Base-by-base conservation (phyloP, 2,329 filamentous ascomycete genomes). In the Esteya vermicola region DNA sequence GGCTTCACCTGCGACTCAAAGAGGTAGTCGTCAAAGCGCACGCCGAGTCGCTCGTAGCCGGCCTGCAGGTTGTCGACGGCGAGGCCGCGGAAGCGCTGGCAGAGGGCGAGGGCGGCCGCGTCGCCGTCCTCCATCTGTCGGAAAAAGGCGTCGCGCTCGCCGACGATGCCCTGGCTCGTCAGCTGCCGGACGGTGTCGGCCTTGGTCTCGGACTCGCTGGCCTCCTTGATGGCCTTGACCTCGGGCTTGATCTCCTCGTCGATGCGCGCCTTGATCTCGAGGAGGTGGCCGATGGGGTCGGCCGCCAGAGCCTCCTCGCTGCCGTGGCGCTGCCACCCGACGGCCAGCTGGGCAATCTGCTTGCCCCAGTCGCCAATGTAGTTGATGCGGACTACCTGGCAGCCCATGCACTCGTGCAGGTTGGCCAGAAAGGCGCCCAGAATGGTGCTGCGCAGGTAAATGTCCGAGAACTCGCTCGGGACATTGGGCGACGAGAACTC, bases 311-410 rank as follows among this genome's bases (percentile, higher is more conserved):
- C 32, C 19, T 70, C 67, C 39, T 78, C 72, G 50, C 85, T 77
- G 2, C 81, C 81, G 48, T 76, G 84, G 46, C 68, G 70, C 47
- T 78, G 61, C 57, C 76, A 86, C 0, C 78, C 81, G 25, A 81
- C 65, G 7, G 77, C 78, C 32, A 85, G 59, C 9, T 85, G 67
- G 43, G 69, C 69, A 36, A 70, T 81, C 52, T 82, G 78, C 57
- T 81, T 82, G 20, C 81, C 81, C 81, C 81, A 86, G 54, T 86
- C 81, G 27, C 81, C 81, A 0, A 85, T 66, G 52, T 85, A 86
- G 59, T 85, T 85, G 63, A 85, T 70, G 20, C 74, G 67, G 33
- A 75, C 57, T 1, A 84, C 78, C 27, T 85, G 72, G 75, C 78
- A 85, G 18, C 80, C 81, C 38, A 75, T 72, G 16, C 59, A 65